Percentiles rank a stretch among this genome's conserved stretches.
phyloP scores from a whole-genome alignment of 441 rosid genomes.

The Metrosideros polymorpha region DNA sequence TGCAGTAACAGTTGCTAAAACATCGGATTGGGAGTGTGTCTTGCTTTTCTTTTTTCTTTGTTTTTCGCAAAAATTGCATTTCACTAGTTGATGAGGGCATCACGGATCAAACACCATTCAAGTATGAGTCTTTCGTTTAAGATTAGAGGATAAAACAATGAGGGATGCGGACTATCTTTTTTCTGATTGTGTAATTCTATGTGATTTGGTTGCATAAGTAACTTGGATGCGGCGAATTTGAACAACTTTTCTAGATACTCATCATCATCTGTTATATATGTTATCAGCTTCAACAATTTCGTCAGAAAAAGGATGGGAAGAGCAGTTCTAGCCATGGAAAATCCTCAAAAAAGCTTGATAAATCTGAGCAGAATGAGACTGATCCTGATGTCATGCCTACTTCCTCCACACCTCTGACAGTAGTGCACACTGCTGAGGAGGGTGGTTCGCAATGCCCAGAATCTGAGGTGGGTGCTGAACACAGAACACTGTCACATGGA shows the following conservation, averaged over 20 bases:
- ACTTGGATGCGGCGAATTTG: not conserved
- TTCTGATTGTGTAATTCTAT: not conserved
- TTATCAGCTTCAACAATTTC: slow-evolving; percentile 93
- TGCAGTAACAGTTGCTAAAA: not conserved
- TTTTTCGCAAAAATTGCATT: not conserved
- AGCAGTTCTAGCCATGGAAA: slow-evolving; percentile 71
- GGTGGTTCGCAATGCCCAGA: slow-evolving; percentile 13
- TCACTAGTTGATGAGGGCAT: not conserved
- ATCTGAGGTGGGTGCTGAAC: slow-evolving; percentile 11
- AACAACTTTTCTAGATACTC: not conserved
- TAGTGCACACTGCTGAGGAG: slow-evolving; percentile 17
- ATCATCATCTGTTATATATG: not conserved
- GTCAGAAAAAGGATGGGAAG: slow-evolving; percentile 88
- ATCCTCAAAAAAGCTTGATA: slow-evolving; percentile 57
- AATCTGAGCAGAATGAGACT: slow-evolving; percentile 49
- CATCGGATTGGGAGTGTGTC: not conserved
- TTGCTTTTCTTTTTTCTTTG: not conserved
- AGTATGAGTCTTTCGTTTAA: not conserved
- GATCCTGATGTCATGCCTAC: slow-evolving; percentile 32
- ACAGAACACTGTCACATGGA: slow-evolving; percentile 21
- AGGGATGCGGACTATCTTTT: not conserved
- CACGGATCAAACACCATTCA: not conserved
- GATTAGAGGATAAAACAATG: not conserved
- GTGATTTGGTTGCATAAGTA: not conserved
- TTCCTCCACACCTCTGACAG: slow-evolving; percentile 5